Evolutionary conservation across 129 eudicot species (phyloP).

Genomic region (Tanacetum coccineum): DNA sequence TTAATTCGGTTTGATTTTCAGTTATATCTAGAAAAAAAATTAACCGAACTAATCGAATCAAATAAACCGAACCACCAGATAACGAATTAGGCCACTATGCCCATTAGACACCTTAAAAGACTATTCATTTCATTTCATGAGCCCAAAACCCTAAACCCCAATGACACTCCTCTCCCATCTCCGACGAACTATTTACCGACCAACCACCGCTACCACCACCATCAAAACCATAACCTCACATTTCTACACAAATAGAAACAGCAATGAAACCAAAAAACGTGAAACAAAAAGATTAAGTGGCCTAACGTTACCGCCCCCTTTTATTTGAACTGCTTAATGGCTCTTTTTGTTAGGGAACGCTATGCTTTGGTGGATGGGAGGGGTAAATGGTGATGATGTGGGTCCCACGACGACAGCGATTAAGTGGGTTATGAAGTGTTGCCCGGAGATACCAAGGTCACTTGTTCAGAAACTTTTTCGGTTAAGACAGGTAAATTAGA

Average conservation of each 20-base stretch:
- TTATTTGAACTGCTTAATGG: conserved; percentile 43
- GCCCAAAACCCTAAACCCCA: conserved; percentile 31
- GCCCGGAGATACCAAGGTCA: too few relatives aligned
- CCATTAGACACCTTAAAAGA: too few relatives aligned
- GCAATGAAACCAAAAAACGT: conserved; percentile 21
- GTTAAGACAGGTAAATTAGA: conserved; percentile 84
- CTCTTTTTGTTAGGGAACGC: conserved; percentile 49
- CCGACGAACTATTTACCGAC: conserved; percentile 43
- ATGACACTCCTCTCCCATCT: conserved; percentile 44
- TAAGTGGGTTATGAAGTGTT: conserved; percentile 78
- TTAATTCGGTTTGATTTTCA: too few relatives aligned
- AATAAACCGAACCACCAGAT: too few relatives aligned
- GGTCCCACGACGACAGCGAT: conserved; percentile 48
- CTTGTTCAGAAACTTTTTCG: too few relatives aligned
- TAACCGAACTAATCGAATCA: too few relatives aligned
- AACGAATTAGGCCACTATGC: too few relatives aligned
- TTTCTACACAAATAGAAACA: conserved; percentile 17
- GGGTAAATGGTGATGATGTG: neutral
- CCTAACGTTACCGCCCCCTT: conserved; percentile 72
- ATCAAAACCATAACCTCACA: conserved; percentile 3
- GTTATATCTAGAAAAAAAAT: too few relatives aligned
- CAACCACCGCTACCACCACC: too few relatives aligned
- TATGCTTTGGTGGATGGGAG: conserved; percentile 20
- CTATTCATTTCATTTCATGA: neutral
- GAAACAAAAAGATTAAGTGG: conserved; percentile 45